Percentiles rank a stretch among this genome's conserved stretches.
Evolutionary conservation across 2,329 filamentous ascomycete species (phyloP).

Genomic region (Paracamarosporium sp.): DNA sequence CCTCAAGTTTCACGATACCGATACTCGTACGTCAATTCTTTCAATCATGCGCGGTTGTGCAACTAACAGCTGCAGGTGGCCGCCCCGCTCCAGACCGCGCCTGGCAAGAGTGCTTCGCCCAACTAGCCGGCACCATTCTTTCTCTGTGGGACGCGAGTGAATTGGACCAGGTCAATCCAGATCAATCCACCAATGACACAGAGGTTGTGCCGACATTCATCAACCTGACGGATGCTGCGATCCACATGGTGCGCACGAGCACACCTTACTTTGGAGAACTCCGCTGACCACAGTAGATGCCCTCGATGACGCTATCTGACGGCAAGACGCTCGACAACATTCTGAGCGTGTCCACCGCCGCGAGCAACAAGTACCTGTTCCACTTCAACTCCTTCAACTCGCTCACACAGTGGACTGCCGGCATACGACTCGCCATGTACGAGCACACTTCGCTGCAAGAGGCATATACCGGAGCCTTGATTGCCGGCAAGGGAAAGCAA

Average conservation of each 20-base stretch:
- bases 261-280: neutral
- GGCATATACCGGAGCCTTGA: conserved; percentile 93
- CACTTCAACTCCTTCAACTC: conserved; percentile 97
- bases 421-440: conserved; percentile 91
- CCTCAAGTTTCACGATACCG: conserved; percentile 93
- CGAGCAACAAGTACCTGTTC: conserved; percentile 91
- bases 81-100: conserved; percentile 83
- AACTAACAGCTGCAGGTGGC: conserved; percentile 68
- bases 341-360: conserved; percentile 92
- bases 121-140: conserved; percentile 91
- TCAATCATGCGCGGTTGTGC: conserved; percentile 13
- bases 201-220: conserved; percentile 92
- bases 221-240: conserved; percentile 94
- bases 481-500: conserved; percentile 89
- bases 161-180: conserved; percentile 78
- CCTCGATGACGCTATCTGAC: conserved; percentile 86
- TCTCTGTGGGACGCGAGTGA: conserved; percentile 96
- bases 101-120: conserved; percentile 97
- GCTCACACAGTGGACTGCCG: conserved; percentile 93
- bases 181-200: conserved; percentile 65
- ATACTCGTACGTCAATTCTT: conserved; percentile 71
- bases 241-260: conserved; percentile 82
- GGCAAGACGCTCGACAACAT: conserved; percentile 91
- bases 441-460: conserved; percentile 94
- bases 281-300: conserved; percentile 42